phyloP scores from a whole-genome alignment of 2,329 filamentous ascomycete species.

The Zymoseptoria ardabiliae region DNA sequence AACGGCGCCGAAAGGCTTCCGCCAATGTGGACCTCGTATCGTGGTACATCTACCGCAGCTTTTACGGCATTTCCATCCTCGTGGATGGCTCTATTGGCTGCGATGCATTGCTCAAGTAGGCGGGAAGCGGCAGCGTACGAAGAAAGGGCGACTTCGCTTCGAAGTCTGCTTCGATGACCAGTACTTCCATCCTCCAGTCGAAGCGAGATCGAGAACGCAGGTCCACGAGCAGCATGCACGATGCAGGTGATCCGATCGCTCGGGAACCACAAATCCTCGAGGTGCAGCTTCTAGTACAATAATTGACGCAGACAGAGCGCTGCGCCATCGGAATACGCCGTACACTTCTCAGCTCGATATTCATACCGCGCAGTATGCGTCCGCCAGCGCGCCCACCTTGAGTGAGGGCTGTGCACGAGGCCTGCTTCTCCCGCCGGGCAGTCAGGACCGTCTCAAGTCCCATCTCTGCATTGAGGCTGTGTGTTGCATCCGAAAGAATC shows the following conservation, averaged over 20 bases:
- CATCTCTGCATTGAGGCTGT: background rate
- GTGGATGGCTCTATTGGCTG: background rate
- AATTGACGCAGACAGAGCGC: background rate
- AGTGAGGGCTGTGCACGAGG: background rate
- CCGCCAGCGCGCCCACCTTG: no score
- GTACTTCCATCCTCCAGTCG: background rate
- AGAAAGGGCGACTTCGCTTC: background rate
- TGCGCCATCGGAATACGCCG: background rate
- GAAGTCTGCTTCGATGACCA: background rate
- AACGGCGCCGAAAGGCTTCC: no score
- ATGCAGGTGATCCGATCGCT: background rate
- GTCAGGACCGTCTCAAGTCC: background rate
- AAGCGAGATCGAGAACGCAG: background rate
- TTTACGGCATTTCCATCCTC: background rate
- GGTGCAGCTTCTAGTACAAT: background rate
- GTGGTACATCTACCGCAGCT: background rate
- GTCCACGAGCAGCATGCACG: background rate
- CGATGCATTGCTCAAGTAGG: background rate
- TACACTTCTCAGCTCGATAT: background rate
- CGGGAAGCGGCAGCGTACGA: background rate
- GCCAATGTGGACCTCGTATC: no score
- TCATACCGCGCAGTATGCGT: background rate
- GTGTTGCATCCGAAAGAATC: background rate
- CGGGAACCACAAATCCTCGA: background rate
- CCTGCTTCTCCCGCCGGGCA: background rate